Conservation (phyloP, 2,329 filamentous ascomycete species). For the Ophiosphaerella narmari region DNA sequence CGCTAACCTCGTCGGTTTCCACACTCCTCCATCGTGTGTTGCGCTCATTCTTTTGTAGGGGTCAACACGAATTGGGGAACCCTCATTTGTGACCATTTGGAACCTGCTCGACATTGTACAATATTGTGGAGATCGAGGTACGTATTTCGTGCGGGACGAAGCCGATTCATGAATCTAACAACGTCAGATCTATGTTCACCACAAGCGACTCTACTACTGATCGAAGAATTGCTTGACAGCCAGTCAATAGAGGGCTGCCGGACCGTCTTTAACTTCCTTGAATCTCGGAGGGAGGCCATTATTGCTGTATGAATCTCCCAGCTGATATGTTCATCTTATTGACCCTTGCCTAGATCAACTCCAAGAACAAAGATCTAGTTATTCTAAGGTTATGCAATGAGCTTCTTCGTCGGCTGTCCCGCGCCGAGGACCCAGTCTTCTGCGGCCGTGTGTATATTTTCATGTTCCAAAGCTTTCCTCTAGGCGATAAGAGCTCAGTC, state of each 20-base stretch:
- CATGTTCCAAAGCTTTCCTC: slow-evolving; percentile 94
- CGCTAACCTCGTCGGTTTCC: slow-evolving; percentile 68
- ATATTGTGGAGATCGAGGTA: slow-evolving; percentile 80
- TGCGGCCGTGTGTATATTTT: slow-evolving; percentile 98
- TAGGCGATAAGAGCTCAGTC: slow-evolving; percentile 96
- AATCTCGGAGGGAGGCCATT: slow-evolving; percentile 87
- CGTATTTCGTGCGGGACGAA: slow-evolving; percentile 45
- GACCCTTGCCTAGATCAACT: slow-evolving; percentile 35
- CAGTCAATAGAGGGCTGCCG: slow-evolving; percentile 93
- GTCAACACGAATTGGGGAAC: slow-evolving; percentile 73
- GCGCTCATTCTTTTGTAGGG: slow-evolving; percentile 57
- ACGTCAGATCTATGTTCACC: slow-evolving; percentile 66
- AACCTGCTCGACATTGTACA: slow-evolving; percentile 92
- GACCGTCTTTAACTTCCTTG: slow-evolving; percentile 90
- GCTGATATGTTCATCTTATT: slow-evolving; percentile 19
- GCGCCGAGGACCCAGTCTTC: slow-evolving; percentile 95
- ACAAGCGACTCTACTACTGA: slow-evolving; percentile 82
- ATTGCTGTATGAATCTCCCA: slow-evolving; percentile 64
- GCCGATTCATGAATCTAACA: slow-evolving; percentile 6
- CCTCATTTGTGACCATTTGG: slow-evolving; percentile 84
- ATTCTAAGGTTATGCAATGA: slow-evolving; percentile 96
- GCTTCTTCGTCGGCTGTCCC: slow-evolving; percentile 86
- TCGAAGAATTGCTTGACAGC: slow-evolving; percentile 94
- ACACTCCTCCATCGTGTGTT: too few relatives aligned
- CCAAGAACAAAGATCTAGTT: slow-evolving; percentile 75